Evolutionary conservation across 2,329 filamentous ascomycete species (phyloP), one percentile per base, ranked within the genome.

Genomic region (Calonectria pseudoreteaudii): DNA sequence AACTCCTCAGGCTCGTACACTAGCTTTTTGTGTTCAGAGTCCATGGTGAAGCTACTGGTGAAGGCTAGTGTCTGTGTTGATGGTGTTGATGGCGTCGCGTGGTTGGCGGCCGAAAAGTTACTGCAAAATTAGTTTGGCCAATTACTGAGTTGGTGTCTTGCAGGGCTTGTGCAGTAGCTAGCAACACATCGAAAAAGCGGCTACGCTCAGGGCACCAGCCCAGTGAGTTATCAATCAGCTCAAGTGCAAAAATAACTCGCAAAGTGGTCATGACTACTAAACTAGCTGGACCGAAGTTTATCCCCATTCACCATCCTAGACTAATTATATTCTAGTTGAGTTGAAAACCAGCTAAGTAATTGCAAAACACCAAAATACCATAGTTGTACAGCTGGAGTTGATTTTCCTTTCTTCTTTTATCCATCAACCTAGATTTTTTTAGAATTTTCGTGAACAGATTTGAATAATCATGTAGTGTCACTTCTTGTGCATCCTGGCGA

Each of bases 1-100:
- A 82, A 71, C 73, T 81, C 78, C 30, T 80, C 80, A 2, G 84
- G 84, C 50, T 81, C 75, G 58, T 81, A 85, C 7, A 75, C 73
- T 77, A 82, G 76, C 56, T 77, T 79, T 36, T 38, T 62, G 23
- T 69, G 50, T 56, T 65, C 64, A 34, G 64, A 53, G 44, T 74
- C 77, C 78, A 78, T 80, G 50, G 16, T 72, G 36, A 60, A 47
- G 62, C 47, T 8, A 8, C 36, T 18, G 62, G 75, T 28, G 66
- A 53, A n/a, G 34, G 34, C 62, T 70, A 69, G 68, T 36, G 18
- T n/a, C 20, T 41, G 11, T 10, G 36, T 30, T 30, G 53, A 20
- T 18, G n/a, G 31, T 31, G 30, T 26, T 30, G 41, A 41, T 60
- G 41, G 28, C 28, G 26, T 58, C 28, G 23, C 16, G 58, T 44